Conservation (phyloP, 2,329 filamentous ascomycete genomes). For the Simplicillium sp. region DNA sequence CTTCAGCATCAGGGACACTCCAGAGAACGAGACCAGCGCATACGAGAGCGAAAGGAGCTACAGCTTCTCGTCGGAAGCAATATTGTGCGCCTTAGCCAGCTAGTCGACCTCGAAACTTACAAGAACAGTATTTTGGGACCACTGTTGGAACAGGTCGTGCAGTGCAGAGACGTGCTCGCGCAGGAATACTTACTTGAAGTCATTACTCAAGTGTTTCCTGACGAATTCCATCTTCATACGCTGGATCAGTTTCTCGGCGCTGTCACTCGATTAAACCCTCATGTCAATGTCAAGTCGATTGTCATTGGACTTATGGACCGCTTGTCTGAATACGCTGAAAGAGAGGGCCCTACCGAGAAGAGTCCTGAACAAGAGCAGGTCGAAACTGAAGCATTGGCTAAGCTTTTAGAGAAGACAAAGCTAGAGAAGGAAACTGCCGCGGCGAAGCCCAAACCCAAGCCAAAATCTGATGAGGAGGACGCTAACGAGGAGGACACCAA, state of each 20-base stretch:
- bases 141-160: constrained; percentile 90
- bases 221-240: constrained; percentile 96
- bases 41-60: constrained; percentile 88
- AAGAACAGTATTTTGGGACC: constrained; percentile 83
- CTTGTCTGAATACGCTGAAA: constrained; percentile 85
- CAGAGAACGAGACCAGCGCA: constrained; percentile 83
- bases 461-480: constrained; percentile 11
- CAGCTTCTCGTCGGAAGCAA: constrained; percentile 96
- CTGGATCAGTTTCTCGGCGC: constrained; percentile 91
- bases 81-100: constrained; percentile 84
- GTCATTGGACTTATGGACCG: constrained; percentile 98
- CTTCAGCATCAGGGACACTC: constrained; percentile 97
- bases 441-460: constrained; percentile 12
- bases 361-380: constrained; percentile 63
- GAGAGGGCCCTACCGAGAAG: constrained; percentile 66
- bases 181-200: constrained; percentile 98
- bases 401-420: constrained; percentile 68
- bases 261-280: constrained; percentile 84
- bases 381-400: constrained; percentile 75
- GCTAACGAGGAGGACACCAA: constrained; percentile 15
- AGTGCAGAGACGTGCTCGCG: constrained; percentile 91
- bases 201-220: constrained; percentile 96
- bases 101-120: constrained; percentile 92
- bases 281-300: constrained; percentile 96
- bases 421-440: constrained; percentile 47